Conservation (phyloP, 2,329 filamentous ascomycete species). For the Coniella vitis region DNA sequence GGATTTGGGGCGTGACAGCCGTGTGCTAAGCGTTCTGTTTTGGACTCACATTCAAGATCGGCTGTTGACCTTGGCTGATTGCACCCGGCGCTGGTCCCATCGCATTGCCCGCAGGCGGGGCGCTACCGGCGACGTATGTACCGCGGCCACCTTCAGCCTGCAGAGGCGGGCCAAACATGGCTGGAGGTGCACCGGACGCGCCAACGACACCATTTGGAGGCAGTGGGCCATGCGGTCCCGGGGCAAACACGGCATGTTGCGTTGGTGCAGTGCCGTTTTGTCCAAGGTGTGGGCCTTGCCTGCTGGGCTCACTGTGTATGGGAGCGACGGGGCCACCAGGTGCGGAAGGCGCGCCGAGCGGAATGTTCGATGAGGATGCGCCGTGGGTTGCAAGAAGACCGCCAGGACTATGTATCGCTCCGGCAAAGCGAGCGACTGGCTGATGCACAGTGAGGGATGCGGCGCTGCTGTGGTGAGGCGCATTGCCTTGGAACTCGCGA, state of each 20-base stretch:
- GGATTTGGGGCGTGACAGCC: slow-evolving; percentile 5
- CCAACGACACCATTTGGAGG: slow-evolving; percentile 48
- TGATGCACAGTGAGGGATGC: slow-evolving; percentile 90
- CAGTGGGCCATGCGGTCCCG: slow-evolving; percentile 43
- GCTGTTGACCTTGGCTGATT: slow-evolving; percentile 72
- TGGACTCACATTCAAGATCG: slow-evolving; percentile 64
- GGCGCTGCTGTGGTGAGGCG: slow-evolving; percentile 79
- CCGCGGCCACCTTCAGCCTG: slow-evolving; percentile 50
- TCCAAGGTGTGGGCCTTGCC: slow-evolving; percentile 45
- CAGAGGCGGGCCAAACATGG: slow-evolving; percentile 64
- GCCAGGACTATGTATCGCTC: slow-evolving; percentile 85
- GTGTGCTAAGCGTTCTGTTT: slow-evolving; percentile 3
- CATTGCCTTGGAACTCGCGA: slow-evolving; percentile 55
- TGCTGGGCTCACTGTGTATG: slow-evolving; percentile 44
- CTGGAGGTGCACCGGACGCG: slow-evolving; percentile 51
- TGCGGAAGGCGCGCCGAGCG: slow-evolving; percentile 45
- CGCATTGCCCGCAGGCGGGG: slow-evolving; percentile 31
- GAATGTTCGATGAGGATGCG: slow-evolving; percentile 46
- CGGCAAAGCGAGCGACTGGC: slow-evolving; percentile 75
- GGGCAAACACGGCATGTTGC: slow-evolving; percentile 52
- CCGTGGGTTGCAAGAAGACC: slow-evolving; percentile 74
- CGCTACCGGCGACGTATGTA: slow-evolving; percentile 29
- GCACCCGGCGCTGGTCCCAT: slow-evolving; percentile 41
- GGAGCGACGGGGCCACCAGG: slow-evolving; percentile 48
- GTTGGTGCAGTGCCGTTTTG: slow-evolving; percentile 38